phyloP scores from a whole-genome alignment of 805 yeast genomes.

The Candida bentonensis region DNA sequence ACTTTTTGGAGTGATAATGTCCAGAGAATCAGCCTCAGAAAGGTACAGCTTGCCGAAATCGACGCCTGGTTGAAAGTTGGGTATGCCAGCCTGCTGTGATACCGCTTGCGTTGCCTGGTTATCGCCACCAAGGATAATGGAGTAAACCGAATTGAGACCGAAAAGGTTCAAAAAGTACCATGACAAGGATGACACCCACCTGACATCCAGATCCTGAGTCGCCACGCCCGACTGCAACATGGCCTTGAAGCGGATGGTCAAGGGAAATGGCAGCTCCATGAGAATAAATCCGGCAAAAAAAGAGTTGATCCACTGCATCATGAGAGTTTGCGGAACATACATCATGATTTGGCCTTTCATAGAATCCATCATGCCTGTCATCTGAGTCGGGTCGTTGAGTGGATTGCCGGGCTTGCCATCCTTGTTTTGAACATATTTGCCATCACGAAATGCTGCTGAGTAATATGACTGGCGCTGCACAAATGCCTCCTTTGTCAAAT shows the following conservation, averaged over 20 bases:
- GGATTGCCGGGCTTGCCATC: slow-evolving; percentile 36
- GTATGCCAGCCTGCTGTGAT: slow-evolving; percentile 27
- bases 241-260: slow-evolving; percentile 77
- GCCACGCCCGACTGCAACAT: slow-evolving; percentile 83
- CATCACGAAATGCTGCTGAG: slow-evolving; percentile 34
- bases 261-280: slow-evolving; percentile 81
- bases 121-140: slow-evolving; percentile 43
- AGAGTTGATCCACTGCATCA: slow-evolving; percentile 93
- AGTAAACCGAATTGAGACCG: slow-evolving; percentile 70
- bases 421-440: slow-evolving; percentile 41
- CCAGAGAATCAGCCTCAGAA: slow-evolving; percentile 61
- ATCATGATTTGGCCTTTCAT: slow-evolving; percentile 71
- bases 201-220: slow-evolving; percentile 72
- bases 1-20: slow-evolving; percentile 42
- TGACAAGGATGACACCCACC: slow-evolving; percentile 87
- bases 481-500: slow-evolving; percentile 42
- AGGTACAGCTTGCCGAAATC: slow-evolving; percentile 47
- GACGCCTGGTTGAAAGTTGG: slow-evolving; percentile 38
- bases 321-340: slow-evolving; percentile 80
- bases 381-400: slow-evolving; percentile 52
- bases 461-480: slow-evolving; percentile 35
- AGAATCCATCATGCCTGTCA: slow-evolving; percentile 63
- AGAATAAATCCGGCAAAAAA: slow-evolving; percentile 86
- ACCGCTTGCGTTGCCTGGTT: slow-evolving; percentile 21
- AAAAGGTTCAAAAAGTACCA: slow-evolving; percentile 88